Conservation (phyloP, 176 grass and related monocot species). For the Metroxylon sagu region DNA sequence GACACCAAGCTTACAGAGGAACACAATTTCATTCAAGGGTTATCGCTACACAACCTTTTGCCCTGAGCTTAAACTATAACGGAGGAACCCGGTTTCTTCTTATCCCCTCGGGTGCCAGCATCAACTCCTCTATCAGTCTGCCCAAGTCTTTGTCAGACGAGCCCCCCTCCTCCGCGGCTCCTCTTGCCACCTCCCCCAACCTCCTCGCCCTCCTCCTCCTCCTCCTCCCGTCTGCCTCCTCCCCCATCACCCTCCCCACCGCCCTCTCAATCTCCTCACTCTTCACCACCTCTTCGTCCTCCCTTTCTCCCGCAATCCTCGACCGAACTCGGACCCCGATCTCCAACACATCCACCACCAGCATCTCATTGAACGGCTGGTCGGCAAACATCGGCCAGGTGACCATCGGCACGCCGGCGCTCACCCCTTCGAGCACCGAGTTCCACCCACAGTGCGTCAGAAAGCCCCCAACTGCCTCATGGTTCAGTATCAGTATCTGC, state of each 20-base stretch:
- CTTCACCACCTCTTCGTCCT: not conserved
- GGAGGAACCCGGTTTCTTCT: too few relatives aligned
- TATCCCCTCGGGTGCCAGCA: too few relatives aligned
- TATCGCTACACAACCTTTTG: too few relatives aligned
- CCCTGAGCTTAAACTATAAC: too few relatives aligned
- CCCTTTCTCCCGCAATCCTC: not conserved
- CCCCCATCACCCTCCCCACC: constrained; percentile 1
- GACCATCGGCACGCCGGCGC: constrained; percentile 14
- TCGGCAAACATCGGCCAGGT: constrained; percentile 8
- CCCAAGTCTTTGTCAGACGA: not conserved
- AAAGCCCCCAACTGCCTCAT: not conserved
- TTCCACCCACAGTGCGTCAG: constrained; percentile 12
- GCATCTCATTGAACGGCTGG: constrained; percentile 8
- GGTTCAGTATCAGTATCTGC: not conserved
- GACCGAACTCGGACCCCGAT: not conserved
- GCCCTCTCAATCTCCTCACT: not conserved
- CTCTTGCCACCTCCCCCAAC: not conserved
- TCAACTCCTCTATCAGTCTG: too few relatives aligned
- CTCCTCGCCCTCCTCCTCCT: not conserved
- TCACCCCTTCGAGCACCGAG: not conserved
- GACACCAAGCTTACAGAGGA: too few relatives aligned
- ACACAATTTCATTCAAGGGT: too few relatives aligned
- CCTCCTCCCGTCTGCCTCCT: not conserved
- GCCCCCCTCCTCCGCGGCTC: not conserved
- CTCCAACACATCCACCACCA: constrained; percentile 4